Conservation (phyloP, 306 rosid genomes). For the Carpinus viminea region DNA sequence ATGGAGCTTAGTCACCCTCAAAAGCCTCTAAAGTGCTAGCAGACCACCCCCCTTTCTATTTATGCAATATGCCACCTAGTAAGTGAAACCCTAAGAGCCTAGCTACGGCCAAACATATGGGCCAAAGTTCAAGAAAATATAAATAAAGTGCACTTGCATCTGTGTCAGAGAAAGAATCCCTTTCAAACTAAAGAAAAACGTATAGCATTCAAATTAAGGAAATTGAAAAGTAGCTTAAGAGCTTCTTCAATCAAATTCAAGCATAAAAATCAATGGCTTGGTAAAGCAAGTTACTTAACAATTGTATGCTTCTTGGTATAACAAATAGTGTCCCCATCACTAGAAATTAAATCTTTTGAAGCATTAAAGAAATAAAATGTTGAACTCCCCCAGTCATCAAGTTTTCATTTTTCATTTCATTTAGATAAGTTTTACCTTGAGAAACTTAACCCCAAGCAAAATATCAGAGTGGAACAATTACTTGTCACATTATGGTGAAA, state of each 20-base stretch:
- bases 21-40: background rate
- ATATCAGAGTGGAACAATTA: background rate
- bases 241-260: background rate
- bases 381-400: no score
- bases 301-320: background rate
- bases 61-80: background rate
- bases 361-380: no score
- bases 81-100: background rate
- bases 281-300: background rate
- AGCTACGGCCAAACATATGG: no score
- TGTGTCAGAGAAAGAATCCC: slow-evolving; percentile 2
- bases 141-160: background rate
- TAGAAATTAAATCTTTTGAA: no score
- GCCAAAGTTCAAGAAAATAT: background rate
- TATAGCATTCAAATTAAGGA: background rate
- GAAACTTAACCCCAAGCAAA: no score
- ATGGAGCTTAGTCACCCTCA: background rate
- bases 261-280: background rate
- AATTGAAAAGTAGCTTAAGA: background rate
- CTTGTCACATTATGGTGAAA: background rate
- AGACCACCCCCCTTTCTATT: background rate
- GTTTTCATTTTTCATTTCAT: no score
- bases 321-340: background rate
- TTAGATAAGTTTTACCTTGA: no score
- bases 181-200: background rate